phyloP scores from a whole-genome alignment of 768 basidiomycete species.

The Serendipita vermifera region DNA sequence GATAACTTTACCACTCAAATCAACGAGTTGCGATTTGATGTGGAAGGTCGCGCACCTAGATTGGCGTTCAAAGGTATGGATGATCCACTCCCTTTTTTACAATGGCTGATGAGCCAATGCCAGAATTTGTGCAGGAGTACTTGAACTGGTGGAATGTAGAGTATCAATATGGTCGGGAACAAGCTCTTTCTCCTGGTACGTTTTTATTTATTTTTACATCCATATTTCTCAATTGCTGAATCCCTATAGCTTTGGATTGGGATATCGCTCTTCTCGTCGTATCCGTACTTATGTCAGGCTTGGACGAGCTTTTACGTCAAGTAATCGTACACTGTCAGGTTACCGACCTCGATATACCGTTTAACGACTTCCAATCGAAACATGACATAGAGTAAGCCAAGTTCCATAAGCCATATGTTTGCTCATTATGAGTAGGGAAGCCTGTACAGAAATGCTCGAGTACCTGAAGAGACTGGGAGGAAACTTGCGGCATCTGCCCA shows the following conservation, averaged over 20 bases:
- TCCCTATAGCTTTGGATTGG: background rate
- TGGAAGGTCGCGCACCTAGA: background rate
- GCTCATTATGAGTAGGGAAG: background rate
- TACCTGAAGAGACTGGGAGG: background rate
- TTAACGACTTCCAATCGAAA: constrained; percentile 2
- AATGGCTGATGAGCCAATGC: background rate
- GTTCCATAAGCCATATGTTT: background rate
- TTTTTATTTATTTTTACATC: too few species aligned
- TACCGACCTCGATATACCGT: background rate
- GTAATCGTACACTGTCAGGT: background rate
- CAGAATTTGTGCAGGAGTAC: background rate
- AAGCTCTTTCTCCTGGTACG: background rate
- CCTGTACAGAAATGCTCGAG: background rate
- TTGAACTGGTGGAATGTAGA: background rate
- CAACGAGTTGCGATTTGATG: background rate
- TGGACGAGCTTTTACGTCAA: background rate
- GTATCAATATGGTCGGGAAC: background rate
- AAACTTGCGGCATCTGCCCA: background rate
- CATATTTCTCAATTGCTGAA: background rate
- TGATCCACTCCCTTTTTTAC: too few species aligned
- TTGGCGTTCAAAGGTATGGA: background rate
- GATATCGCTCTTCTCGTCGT: background rate
- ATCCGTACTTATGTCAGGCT: background rate
- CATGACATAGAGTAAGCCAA: background rate
- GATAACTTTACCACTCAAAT: background rate